phyloP scores from a whole-genome alignment of 441 rosid species.

The Dalechampia spathulata region DNA sequence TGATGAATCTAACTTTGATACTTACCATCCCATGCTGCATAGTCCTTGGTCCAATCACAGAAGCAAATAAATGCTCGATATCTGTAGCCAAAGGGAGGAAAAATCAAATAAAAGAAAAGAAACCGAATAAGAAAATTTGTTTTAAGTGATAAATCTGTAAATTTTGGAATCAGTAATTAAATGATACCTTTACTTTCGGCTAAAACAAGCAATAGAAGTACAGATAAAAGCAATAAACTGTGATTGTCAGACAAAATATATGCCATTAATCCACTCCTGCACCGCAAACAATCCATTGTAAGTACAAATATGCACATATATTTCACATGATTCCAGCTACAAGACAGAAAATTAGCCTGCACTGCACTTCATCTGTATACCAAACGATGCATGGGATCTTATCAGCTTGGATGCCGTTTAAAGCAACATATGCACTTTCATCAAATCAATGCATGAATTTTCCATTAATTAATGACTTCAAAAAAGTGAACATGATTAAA shows the following conservation, averaged over 20 bases:
- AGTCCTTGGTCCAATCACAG: constrained; percentile 22
- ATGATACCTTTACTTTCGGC: constrained; percentile 51
- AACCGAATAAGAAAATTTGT: background rate
- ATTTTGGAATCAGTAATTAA: background rate
- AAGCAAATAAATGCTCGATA: constrained; percentile 27
- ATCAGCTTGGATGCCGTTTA: background rate
- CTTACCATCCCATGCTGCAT: constrained; percentile 34
- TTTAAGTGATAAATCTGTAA: background rate
- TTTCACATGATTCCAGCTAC: background rate
- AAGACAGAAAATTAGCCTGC: background rate
- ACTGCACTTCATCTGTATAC: background rate
- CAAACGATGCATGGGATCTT: background rate
- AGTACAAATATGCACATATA: constrained; percentile 10
- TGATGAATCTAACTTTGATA: constrained; percentile 11
- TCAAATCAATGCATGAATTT: background rate
- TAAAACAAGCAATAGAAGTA: constrained; percentile 41
- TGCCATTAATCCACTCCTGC: constrained; percentile 46
- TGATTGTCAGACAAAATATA: constrained; percentile 42
- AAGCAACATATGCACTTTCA: background rate
- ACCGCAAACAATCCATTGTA: constrained; percentile 12
- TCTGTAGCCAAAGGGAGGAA: constrained; percentile 33
- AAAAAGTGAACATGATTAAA: background rate
- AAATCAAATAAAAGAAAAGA: background rate
- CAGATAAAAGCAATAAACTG: constrained; percentile 35
- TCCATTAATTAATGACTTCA: constrained; percentile 1